Base-by-base conservation (phyloP, 805 yeast genomes). In the Kodamaea kakaduensis region DNA sequence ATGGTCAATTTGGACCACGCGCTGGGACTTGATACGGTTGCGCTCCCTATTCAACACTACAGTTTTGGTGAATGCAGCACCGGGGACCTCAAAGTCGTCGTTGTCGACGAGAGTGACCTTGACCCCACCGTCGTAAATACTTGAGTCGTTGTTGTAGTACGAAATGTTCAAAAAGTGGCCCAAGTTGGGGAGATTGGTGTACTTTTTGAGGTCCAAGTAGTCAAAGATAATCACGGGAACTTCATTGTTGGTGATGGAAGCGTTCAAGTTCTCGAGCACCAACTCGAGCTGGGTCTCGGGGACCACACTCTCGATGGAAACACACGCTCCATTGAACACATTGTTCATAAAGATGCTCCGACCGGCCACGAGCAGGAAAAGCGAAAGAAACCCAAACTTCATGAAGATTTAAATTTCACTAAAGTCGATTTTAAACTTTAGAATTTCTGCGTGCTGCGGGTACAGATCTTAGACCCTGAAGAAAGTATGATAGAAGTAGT, bases 131-230 rank as follows among this genome's bases (percentile, higher is more conserved):
- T 17, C 3, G 18, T 28, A 25, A 6, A 25, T 9, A 4, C 36
- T 12, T 17, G 36, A 16, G 20, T 38, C 27, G 35, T 35, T 31
- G 23, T 34, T 31, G 28, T 31, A 16, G 20, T 26, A 34, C 5
- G 41, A 28, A 9, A 36, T 25, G 25, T 34, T 32, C 23, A 37
- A 21, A 21, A 42, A 42, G n/a, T 19, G 22, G 13, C 31, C 33
- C 15, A 32, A 37, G 35, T 31, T 23, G 18, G 46, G 46, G 23
- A 42, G 17, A 25, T 42, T 42, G 17, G 22, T 10, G 28, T 36
- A 31, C 23, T 38, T 39, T 17, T 24, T 25, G 13, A 39, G 19
- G 23, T 42, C 46, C 39, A 38, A 28, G 43, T 42, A 42, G 35
- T 42, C 25, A 37, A 39, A 42, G 6, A 42, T 28, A 14, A 39